Base-by-base conservation (phyloP, 73 alveolate species). In the Paramecium octaurelia region DNA sequence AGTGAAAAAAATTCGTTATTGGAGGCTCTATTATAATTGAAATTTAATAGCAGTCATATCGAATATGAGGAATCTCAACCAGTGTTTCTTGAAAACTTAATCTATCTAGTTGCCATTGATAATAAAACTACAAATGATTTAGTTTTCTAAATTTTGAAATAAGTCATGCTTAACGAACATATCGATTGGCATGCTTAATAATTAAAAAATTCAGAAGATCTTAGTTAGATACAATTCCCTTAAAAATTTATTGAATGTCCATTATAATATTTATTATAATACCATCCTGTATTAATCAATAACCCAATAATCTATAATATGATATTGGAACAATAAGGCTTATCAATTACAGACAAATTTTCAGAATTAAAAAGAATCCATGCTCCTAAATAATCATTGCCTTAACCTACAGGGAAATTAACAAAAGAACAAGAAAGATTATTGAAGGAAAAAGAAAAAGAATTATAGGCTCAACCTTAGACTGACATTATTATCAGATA, bases 151-250 rank as follows among this genome's bases (percentile, higher is more conserved):
- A 9, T 31, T 11, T 8, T 80, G 8, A 80, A 64, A 80, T 80
- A 80, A n/a, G 46, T 43, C 0, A 80, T 80, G 34, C 91, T 80
- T 1, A 80, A 44, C 46, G 91, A 80, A 80, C 91, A 80, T 48
- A 38, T 59, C 10, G 91, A 80, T 80, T 80, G 91, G 91, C 57
- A 44, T 80, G 91, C 91, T 18, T 20, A 80, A 42, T 48, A 80
- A 80, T 12, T 80, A 34, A 40, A 46, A 44, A 44, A 34, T 36
- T 8, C 68, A 3, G 60, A 42, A 20, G 73, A 48, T 5, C 29
- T 31, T 0, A 46, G 2, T 3, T 34, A 80, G 44, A 80, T 80
- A 80, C 20, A 20, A 44, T 44, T 42, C 4, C 91, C 91, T 23
- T 43, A n/a, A 24, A 80, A 46, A 24, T 80, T 20, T 23, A 42